Percentiles rank a stretch among this genome's conserved stretches.
These are phyloP conservation scores for Endocarpon pusillum DNA, from an alignment of 495 filamentous ascomycete species.

Conservation along the genomic window DNA sequence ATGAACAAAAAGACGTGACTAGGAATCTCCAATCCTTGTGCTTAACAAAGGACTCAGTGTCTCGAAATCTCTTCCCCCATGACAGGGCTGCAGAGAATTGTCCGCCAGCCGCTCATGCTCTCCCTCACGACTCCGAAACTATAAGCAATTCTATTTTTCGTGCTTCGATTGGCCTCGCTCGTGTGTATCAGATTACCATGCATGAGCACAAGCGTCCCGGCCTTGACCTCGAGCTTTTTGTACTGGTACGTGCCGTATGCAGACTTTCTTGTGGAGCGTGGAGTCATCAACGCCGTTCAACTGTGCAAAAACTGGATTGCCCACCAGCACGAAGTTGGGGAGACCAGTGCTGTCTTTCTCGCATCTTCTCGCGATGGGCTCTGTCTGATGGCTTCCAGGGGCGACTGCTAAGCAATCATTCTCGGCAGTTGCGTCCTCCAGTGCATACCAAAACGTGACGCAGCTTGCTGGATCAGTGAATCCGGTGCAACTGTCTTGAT, in stretches of 20 bases:
- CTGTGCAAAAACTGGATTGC: conserved; percentile 43
- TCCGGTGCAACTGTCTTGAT: too few species aligned
- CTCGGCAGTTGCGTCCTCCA: conserved; percentile 54
- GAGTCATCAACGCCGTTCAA: conserved; percentile 27
- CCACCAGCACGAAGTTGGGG: too few species aligned
- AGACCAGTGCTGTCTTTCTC: too few species aligned
- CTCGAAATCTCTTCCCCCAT: too few species aligned
- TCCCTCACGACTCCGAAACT: conserved; percentile 76
- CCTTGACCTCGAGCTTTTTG: conserved; percentile 50
- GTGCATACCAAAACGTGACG: conserved; percentile 85
- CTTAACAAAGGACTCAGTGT: too few species aligned
- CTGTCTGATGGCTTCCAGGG: conserved; percentile 45
- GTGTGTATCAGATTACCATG: conserved; percentile 74
- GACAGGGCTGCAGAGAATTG: conserved; percentile 77
- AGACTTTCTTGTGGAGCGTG: too few species aligned
- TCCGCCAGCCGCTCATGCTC: conserved; percentile 49
- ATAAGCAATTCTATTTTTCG: conserved; percentile 65
- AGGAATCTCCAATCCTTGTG: too few species aligned
- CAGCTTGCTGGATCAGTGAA: conserved; percentile 75
- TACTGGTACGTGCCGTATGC: too few species aligned
- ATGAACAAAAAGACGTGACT: too few species aligned
- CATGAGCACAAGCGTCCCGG: conserved; percentile 58
- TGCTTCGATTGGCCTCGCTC: conserved; percentile 59
- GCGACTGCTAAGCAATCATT: conserved; percentile 67
- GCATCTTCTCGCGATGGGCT: conserved; percentile 40